phyloP scores from a whole-genome alignment of 371 early-diverging fungal species.

The Mucor velutinosus region DNA sequence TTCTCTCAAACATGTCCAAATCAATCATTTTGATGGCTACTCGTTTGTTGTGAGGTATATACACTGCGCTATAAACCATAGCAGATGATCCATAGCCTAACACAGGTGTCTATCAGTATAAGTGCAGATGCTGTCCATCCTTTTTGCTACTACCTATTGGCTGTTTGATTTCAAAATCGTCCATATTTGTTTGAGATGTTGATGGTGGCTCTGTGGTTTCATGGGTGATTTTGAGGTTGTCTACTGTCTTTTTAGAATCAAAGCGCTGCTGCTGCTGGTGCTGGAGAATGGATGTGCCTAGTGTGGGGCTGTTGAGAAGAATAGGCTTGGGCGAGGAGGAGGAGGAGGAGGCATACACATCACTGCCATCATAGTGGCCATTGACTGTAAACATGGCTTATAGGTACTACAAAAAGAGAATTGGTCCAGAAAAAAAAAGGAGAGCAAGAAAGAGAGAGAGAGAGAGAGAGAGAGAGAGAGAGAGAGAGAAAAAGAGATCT shows the following conservation, averaged over 20 bases:
- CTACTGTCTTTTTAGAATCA: slow-evolving; percentile 7
- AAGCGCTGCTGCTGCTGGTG: too few species aligned
- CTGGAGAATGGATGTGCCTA: slow-evolving; percentile 3
- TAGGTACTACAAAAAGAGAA: not conserved
- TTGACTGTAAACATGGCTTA: slow-evolving; percentile 4
- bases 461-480: not conserved
- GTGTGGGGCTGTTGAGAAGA: slow-evolving; percentile 16
- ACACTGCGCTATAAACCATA: slow-evolving; percentile 68
- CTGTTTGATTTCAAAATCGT: slow-evolving; percentile 35
- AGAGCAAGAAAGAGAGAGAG: not conserved
- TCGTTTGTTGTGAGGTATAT: slow-evolving; percentile 29
- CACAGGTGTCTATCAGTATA: not conserved
- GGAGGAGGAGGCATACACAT: not conserved
- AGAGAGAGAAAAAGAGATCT: not conserved
- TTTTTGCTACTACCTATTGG: slow-evolving; percentile 32
- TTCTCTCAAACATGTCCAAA: slow-evolving; percentile 33
- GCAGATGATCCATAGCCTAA: slow-evolving; percentile 85
- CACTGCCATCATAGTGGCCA: not conserved
- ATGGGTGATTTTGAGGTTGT: slow-evolving; percentile 3
- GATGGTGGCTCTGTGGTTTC: not conserved
- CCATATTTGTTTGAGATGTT: slow-evolving; percentile 25
- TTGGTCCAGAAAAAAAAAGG: slow-evolving; percentile 1
- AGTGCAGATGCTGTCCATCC: not conserved
- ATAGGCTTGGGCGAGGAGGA: slow-evolving; percentile 17
- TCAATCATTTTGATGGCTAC: slow-evolving; percentile 34